Base-by-base conservation (phyloP, 805 yeast genomes). In the Yamadazyma nakazawae region DNA sequence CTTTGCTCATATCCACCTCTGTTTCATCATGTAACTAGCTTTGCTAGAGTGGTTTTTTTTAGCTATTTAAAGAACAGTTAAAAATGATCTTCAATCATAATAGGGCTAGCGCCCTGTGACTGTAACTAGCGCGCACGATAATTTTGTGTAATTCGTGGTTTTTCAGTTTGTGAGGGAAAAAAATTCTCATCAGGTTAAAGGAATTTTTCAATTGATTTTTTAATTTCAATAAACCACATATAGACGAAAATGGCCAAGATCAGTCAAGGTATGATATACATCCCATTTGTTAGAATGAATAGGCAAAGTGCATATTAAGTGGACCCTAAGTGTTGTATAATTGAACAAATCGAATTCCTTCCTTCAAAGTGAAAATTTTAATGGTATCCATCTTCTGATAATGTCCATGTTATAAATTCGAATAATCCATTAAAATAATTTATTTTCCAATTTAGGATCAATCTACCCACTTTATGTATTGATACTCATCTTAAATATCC, bases 241-340 rank as follows among this genome's bases (percentile, higher is more conserved):
- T 45, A 35, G 43, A 48, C 40, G 40, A 74, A 68, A 70, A 79
- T 79, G 82, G 83, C 80, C 76, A 79, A 79, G 73, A 72, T 78
- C 73, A 77, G 82, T 72, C 78, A 76, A 70, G 83, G 83, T 78
- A 78, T 57, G 55, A 35, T 44, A 49, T 30, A 40, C 37, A 39
- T 36, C 28, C 25, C 28, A 36, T 21, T 10, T 28, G 5, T 9
- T 5, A 5, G 32, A 9, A 28, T 9, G 32, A 28, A 3, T 13
- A 28, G 9, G 32, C n/a, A 28, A 13, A 28, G 32, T 13, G n/a
- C n/a, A 28, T 5, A 11, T 28, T 5, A 13, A 5, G 9, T 11
- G n/a, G 9, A 28, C 9, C 24, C 24, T n/a, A 21, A 21, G 6
- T 21, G 6, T 21, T 21, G 6, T 21, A 21, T 7, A 21, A 21